These are phyloP conservation scores for Niebla homalea DNA, from an alignment of 495 filamentous ascomycete genomes.

Conservation along the genomic window DNA sequence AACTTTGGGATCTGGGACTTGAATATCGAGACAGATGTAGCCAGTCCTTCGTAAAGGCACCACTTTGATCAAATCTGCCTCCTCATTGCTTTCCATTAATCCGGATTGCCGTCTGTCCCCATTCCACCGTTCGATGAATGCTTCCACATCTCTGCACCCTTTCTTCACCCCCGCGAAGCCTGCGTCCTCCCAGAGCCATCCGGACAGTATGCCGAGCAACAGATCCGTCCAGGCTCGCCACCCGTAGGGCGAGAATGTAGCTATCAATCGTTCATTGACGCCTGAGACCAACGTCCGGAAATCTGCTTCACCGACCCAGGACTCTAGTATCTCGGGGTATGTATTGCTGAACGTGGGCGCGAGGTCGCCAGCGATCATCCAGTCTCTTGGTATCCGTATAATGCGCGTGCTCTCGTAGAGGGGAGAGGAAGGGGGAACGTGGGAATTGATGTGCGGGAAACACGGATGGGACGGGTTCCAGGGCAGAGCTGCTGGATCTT, in stretches of 20 bases:
- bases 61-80: constrained; percentile 48
- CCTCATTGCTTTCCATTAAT: constrained; percentile 33
- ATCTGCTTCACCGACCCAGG: constrained; percentile 63
- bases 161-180: constrained; percentile 59
- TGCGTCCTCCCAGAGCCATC: constrained; percentile 89
- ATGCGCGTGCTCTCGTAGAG: constrained; percentile 69
- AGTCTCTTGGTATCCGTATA: constrained; percentile 82
- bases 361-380: constrained; percentile 80
- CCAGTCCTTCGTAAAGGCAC: constrained; percentile 68
- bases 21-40: constrained; percentile 80
- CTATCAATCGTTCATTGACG: constrained; percentile 58
- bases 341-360: constrained; percentile 86
- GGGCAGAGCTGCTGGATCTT: constrained; percentile 27
- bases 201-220: constrained; percentile 61
- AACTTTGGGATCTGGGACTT: constrained; percentile 70
- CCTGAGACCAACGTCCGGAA: constrained; percentile 68
- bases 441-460: constrained; percentile 84
- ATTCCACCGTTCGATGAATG: constrained; percentile 75
- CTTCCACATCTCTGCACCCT: constrained; percentile 52
- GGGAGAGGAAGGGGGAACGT: constrained; percentile 63
- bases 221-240: constrained; percentile 47
- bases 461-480: constrained; percentile 89
- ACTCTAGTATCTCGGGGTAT: constrained; percentile 90
- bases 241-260: constrained; percentile 66
- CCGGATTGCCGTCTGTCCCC: constrained; percentile 39